These are phyloP conservation scores for Debaryomyces maramus DNA, from an alignment of 805 yeast species.

Conservation along the genomic window DNA sequence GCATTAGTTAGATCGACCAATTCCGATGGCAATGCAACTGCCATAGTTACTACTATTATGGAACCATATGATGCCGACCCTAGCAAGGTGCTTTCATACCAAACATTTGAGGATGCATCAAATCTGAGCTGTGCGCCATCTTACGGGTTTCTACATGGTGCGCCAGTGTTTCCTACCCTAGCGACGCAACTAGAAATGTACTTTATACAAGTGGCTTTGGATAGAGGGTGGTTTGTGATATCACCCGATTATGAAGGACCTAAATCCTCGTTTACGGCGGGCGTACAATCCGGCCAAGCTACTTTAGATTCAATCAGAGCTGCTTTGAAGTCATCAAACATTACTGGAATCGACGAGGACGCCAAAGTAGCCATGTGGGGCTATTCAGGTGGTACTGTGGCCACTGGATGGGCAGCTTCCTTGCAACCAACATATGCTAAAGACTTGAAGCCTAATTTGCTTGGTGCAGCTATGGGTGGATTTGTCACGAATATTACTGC, in stretches of 20 bases:
- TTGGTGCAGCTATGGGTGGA: slow-evolving; percentile 39
- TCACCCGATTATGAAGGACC: slow-evolving; percentile 39
- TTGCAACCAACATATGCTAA: slow-evolving; percentile 38
- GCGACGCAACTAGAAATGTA: slow-evolving; percentile 16
- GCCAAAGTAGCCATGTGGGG: slow-evolving; percentile 33
- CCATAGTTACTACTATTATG: slow-evolving; percentile 26
- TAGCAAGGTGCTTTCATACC: slow-evolving; percentile 26
- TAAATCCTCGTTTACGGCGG: slow-evolving; percentile 30
- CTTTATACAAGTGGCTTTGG: slow-evolving; percentile 19
- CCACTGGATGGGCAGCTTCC: slow-evolving; percentile 39
- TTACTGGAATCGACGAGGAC: slow-evolving; percentile 18
- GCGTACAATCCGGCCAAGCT: slow-evolving; percentile 30
- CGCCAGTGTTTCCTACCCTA: slow-evolving; percentile 8
- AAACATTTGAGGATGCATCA: slow-evolving; percentile 30
- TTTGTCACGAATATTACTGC: slow-evolving; percentile 35
- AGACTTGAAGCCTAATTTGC: slow-evolving; percentile 21
- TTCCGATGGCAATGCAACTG: slow-evolving; percentile 24
- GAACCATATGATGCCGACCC: slow-evolving; percentile 31
- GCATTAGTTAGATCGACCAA: slow-evolving; percentile 22
- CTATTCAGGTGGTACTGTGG: slow-evolving; percentile 39
- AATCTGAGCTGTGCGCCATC: slow-evolving; percentile 27
- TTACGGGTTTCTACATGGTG: slow-evolving; percentile 18
- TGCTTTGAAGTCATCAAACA: slow-evolving; percentile 14
- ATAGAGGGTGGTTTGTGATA: slow-evolving; percentile 33
- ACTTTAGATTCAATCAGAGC: slow-evolving; percentile 33